Evolutionary conservation across 1,284 basidiomycete species (phyloP).

Genomic region (Exobasidium cylindrosporum): DNA sequence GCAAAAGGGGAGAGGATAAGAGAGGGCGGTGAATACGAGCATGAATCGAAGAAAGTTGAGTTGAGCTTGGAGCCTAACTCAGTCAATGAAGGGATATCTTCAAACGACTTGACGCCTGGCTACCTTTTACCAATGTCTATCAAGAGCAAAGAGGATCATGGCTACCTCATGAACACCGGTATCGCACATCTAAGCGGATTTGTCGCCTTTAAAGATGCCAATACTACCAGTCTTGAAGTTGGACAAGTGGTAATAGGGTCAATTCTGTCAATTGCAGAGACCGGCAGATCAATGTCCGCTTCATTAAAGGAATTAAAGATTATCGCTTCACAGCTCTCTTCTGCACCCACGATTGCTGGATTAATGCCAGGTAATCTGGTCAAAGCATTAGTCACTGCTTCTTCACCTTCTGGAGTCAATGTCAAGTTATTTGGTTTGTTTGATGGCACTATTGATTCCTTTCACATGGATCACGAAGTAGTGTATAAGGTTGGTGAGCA

Average conservation of each 20-base stretch:
- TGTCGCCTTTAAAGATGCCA: conserved; percentile 31
- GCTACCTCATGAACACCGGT: conserved; percentile 85
- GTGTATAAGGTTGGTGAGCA: conserved; percentile 60
- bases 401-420: conserved; percentile 76
- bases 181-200: conserved; percentile 50
- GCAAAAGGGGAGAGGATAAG: conserved; percentile 62
- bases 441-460: conserved; percentile 81
- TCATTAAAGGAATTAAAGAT: conserved; percentile 6
- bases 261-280: conserved; percentile 51
- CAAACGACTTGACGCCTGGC: conserved; percentile 67
- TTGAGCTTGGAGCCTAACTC: conserved; percentile 78
- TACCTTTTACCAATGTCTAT: conserved; percentile 41
- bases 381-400: conserved; percentile 77
- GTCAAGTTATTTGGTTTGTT: conserved; percentile 91
- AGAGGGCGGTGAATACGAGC: conserved; percentile 48
- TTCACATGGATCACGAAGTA: conserved; percentile 64
- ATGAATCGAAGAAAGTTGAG: conserved; percentile 64
- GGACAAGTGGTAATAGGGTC: conserved; percentile 53
- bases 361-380: conserved; percentile 83
- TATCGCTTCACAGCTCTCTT: background rate
- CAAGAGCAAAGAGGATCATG: conserved; percentile 87
- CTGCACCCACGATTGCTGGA: conserved; percentile 64
- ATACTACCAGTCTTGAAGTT: conserved; percentile 38
- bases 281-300: conserved; percentile 45
- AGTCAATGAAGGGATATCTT: conserved; percentile 78